Conservation (phyloP, 192 early-diverging fungal species). For the Umbelopsis sp. region DNA sequence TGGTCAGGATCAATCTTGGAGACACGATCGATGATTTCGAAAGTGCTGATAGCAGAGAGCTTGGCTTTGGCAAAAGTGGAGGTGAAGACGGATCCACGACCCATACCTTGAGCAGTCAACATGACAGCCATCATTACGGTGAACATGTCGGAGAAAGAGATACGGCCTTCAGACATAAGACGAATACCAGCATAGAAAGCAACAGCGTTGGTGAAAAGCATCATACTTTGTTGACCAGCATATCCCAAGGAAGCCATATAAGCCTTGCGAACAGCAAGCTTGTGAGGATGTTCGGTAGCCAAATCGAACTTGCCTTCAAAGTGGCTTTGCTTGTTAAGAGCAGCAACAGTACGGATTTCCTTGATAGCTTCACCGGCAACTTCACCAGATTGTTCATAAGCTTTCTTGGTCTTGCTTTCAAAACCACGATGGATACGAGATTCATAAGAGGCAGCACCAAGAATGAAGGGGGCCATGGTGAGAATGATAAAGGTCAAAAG, state of each 20-base stretch:
- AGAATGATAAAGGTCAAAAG: slow-evolving; percentile 80
- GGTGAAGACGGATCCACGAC: slow-evolving; percentile 66
- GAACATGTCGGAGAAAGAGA: slow-evolving; percentile 24
- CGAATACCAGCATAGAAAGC: slow-evolving; percentile 73
- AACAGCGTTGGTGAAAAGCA: slow-evolving; percentile 75
- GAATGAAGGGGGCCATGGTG: slow-evolving; percentile 60
- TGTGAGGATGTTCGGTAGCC: slow-evolving; percentile 70
- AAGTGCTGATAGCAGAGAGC: slow-evolving; percentile 70
- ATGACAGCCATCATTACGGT: slow-evolving; percentile 23
- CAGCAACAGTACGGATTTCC: slow-evolving; percentile 85
- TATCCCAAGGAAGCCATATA: slow-evolving; percentile 69
- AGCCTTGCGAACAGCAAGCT: slow-evolving; percentile 64
- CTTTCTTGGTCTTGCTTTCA: slow-evolving; percentile 64
- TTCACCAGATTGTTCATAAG: slow-evolving; percentile 79
- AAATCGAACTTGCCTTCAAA: slow-evolving; percentile 69
- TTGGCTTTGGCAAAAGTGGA: slow-evolving; percentile 79
- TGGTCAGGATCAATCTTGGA: slow-evolving; percentile 65
- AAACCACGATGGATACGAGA: slow-evolving; percentile 58
- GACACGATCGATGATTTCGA: slow-evolving; percentile 70
- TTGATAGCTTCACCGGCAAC: slow-evolving; percentile 84
- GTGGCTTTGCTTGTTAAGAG: slow-evolving; percentile 69
- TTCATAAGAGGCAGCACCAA: slow-evolving; percentile 53
- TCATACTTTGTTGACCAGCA: slow-evolving; percentile 70
- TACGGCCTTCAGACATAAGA: slow-evolving; percentile 15
- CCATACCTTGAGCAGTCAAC: slow-evolving; percentile 49